Percentiles rank a stretch among this genome's conserved stretches.
Conservation (phyloP, 169 alveolate species). For the Cryptosporidium ubiquitum region DNA sequence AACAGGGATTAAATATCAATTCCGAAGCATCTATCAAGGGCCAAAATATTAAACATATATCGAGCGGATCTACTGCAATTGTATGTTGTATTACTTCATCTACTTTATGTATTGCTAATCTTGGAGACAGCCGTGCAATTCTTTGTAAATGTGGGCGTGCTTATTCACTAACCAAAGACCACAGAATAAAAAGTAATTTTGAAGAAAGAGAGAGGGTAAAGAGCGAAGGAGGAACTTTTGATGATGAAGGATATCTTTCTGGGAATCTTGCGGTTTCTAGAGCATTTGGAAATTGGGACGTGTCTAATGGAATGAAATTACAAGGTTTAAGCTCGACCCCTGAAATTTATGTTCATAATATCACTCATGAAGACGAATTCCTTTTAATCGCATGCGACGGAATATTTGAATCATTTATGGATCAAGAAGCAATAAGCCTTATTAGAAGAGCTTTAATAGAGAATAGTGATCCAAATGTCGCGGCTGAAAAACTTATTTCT, state of each 20-base stretch:
- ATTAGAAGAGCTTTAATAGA: constrained; percentile 73
- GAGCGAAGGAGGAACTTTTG: constrained; percentile 77
- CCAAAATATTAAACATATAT: constrained; percentile 33
- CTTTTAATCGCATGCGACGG: constrained; percentile 79
- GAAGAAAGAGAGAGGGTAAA: constrained; percentile 76
- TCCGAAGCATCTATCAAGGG: neutral
- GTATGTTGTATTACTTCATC: constrained; percentile 66
- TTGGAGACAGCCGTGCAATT: constrained; percentile 79
- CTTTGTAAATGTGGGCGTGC: constrained; percentile 77
- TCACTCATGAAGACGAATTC: constrained; percentile 79
- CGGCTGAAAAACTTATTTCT: constrained; percentile 79
- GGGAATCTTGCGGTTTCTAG: constrained; percentile 79
- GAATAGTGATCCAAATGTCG: constrained; percentile 75
- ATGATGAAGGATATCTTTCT: constrained; percentile 75
- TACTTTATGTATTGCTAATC: constrained; percentile 74
- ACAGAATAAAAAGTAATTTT: constrained; percentile 62
- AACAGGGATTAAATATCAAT: neutral
- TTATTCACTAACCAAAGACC: constrained; percentile 74
- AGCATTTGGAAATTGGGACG: constrained; percentile 78
- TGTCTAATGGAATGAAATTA: constrained; percentile 77
- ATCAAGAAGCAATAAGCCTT: constrained; percentile 76
- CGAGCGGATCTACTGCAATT: constrained; percentile 80
- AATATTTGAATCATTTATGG: constrained; percentile 74
- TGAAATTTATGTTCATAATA: constrained; percentile 76
- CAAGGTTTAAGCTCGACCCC: constrained; percentile 79